Evolutionary conservation across 257 asterid genomes (phyloP).

Genomic region (Craterostigma plantagineum): DNA sequence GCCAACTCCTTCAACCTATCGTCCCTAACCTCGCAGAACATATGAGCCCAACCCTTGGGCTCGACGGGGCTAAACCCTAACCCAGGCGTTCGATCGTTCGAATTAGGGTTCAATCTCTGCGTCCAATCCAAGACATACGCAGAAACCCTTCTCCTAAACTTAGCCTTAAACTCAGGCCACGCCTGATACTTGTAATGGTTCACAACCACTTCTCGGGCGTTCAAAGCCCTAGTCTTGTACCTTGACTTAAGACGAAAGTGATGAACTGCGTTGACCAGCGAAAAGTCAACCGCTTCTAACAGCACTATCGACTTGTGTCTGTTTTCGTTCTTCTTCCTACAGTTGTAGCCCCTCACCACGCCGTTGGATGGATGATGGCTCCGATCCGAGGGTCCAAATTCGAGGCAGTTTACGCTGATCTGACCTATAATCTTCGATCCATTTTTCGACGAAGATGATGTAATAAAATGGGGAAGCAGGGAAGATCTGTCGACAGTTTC

Average conservation of each 20-base stretch:
- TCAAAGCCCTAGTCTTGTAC: conserved; percentile 15
- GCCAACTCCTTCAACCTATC: conserved; percentile 33
- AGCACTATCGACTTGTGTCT: conserved; percentile 59
- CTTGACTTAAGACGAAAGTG: conserved; percentile 43
- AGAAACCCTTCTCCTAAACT: conserved; percentile 75
- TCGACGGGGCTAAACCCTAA: conserved; percentile 41
- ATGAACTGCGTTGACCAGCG: conserved; percentile 43
- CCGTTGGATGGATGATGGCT: conserved; percentile 35
- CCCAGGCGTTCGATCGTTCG: conserved; percentile 76
- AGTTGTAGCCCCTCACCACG: conserved; percentile 57
- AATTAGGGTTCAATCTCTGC: conserved; percentile 27
- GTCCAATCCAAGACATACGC: conserved; percentile 87
- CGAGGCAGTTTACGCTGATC: conserved; percentile 31
- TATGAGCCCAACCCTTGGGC: conserved; percentile 53
- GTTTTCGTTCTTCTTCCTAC: conserved; percentile 30
- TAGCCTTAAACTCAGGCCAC: conserved; percentile 87
- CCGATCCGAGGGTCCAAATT: conserved; percentile 79
- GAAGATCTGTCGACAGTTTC: conserved; percentile 18
- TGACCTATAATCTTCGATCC: conserved; percentile 27
- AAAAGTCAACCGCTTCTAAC: conserved; percentile 24
- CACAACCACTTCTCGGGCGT: conserved; percentile 16
- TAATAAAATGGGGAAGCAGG: conserved; percentile 18
- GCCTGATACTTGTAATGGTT: conserved; percentile 89
- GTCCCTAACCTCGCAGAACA: conserved; percentile 55
- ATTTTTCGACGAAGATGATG: background rate